Evolutionary conservation across 2,329 filamentous ascomycete genomes (phyloP), one percentile per base, ranked within the genome.

Genomic region (Cladosporium sp.): DNA sequence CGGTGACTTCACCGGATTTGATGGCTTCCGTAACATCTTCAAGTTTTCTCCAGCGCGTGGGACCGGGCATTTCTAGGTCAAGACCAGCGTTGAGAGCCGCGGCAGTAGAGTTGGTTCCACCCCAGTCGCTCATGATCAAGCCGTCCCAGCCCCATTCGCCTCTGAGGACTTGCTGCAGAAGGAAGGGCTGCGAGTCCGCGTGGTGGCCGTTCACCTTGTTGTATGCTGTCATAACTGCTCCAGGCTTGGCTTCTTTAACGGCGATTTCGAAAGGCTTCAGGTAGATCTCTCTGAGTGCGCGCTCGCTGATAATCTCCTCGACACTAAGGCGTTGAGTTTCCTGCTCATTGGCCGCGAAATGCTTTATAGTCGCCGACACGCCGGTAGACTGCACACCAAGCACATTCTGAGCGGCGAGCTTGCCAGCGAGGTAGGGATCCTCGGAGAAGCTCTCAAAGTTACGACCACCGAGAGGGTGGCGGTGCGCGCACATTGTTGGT

Each of bases 361-460:
- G 92, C 81, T 95, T 95, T 71, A 93, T 88, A 0, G 91, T 92
- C 12, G 92, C 90, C 7, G 88, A 88, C 38, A 95, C 85, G 0
- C 90, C 89, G 68, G 87, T 88, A 30, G 88, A 88, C 74, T 95
- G 92, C 2, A 92, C 79, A 26, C 90, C 87, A 59, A 80, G 83
- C 49, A 87, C 80, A 64, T 85, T 85, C 36, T 82, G 80, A 71
- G 91, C 88, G 1, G 85, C 87, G 64, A 91, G 84, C 73, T 92
- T 89, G 4, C 90, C 64, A 91, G 91, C 91, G 5, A 96, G 83
- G 12, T 89, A 85, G 0, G 92, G 92, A 70, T 95, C 92, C 76
- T 95, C 92, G 0, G 90, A 92, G 76, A 93, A 95, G 0, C 91
- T 93, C 78, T 96, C 92, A 70, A 95, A 96, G 69, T 93, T 93